Base-by-base conservation (phyloP, 2,329 filamentous ascomycete species). In the Xylariaceae sp. region DNA sequence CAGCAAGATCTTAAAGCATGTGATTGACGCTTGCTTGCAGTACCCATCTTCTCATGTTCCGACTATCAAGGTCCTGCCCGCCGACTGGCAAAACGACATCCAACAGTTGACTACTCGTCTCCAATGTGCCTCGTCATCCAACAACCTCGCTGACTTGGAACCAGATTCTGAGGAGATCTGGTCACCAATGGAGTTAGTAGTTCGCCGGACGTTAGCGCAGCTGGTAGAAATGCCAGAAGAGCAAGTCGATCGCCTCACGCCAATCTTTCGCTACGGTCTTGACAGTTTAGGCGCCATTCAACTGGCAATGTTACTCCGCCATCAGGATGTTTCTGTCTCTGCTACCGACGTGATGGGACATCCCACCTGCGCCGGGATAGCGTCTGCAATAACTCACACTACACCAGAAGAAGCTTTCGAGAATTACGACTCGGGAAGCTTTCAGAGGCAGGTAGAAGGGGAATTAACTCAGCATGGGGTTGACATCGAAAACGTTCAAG, bases 221-320 rank as follows among this genome's bases (percentile, higher is more conserved):
- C 78, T 94, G 23, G 85, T 88, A 0, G 75, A 78, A 1, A 73
- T 81, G 3, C 71, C 81, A 0, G 58, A 70, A 1, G 67, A 77
- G 0, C 75, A 74, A 0, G 86, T 96, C 51, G 67, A 71, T 2
- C 79, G 78, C 10, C 70, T 81, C 8, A 90, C 85, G 0, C 91
- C 89, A 0, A 90, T 97, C 53, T 96, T 93, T 67, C 86, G 88
- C 59, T 82, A 96, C n/a, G 93, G 93, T 0, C 77, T 97, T 2
- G 92, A 97, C 73, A 97, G 92, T 70, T 94, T 97, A 68, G 92
- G 88, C 61, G 89, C 91, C 0, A 81, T 87, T 4, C 92, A 96
- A 68, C 78, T 96, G 8, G 89, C 91, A 0, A 80, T 84, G 1
- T 75, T 80, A 30, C 76, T 97, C 13, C 84, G 88, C 15, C 81